phyloP scores from a whole-genome alignment of 2,329 filamentous ascomycete genomes.

The Arachnomyces sp. region DNA sequence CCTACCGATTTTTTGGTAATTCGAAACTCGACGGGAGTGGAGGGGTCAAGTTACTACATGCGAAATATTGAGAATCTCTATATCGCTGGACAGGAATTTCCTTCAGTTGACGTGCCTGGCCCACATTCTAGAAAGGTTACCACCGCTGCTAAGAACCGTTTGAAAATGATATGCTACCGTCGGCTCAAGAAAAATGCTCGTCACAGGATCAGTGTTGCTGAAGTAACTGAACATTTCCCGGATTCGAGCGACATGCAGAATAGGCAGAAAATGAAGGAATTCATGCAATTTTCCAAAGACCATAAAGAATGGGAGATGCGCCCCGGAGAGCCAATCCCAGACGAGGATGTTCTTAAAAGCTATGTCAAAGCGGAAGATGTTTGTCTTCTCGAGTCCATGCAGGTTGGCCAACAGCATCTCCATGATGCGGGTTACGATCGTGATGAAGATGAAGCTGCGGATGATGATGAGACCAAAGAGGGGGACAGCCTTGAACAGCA shows the following conservation, averaged over 20 bases:
- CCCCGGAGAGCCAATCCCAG: slow-evolving; percentile 65
- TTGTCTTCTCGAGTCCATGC: slow-evolving; percentile 91
- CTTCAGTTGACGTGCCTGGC: slow-evolving; percentile 83
- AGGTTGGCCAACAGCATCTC: slow-evolving; percentile 84
- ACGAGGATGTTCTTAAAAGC: slow-evolving; percentile 69
- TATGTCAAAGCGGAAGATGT: slow-evolving; percentile 96
- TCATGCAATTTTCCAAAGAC: slow-evolving; percentile 83
- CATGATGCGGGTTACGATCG: slow-evolving; percentile 81
- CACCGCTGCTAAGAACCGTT: slow-evolving; percentile 89
- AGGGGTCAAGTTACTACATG: slow-evolving; percentile 74
- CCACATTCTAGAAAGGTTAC: slow-evolving; percentile 93
- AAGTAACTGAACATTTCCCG: slow-evolving; percentile 85
- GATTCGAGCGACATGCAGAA: slow-evolving; percentile 94
- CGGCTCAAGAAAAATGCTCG: slow-evolving; percentile 71
- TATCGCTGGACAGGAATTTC: slow-evolving; percentile 87
- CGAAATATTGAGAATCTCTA: slow-evolving; percentile 87
- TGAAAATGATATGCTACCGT: slow-evolving; percentile 92
- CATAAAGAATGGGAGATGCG: slow-evolving; percentile 79
- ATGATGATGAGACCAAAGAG: slow-evolving; percentile 58
- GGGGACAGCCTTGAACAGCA: slow-evolving; percentile 75
- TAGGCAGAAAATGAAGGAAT: slow-evolving; percentile 93
- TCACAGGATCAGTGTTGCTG: slow-evolving; percentile 63
- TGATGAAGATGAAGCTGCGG: slow-evolving; percentile 58
- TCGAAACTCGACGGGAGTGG: slow-evolving; percentile 68
- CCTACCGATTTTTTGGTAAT: slow-evolving; percentile 80